Evolutionary conservation across 495 filamentous ascomycete species (phyloP).

Genomic region (Hypoxylon perforatum): DNA sequence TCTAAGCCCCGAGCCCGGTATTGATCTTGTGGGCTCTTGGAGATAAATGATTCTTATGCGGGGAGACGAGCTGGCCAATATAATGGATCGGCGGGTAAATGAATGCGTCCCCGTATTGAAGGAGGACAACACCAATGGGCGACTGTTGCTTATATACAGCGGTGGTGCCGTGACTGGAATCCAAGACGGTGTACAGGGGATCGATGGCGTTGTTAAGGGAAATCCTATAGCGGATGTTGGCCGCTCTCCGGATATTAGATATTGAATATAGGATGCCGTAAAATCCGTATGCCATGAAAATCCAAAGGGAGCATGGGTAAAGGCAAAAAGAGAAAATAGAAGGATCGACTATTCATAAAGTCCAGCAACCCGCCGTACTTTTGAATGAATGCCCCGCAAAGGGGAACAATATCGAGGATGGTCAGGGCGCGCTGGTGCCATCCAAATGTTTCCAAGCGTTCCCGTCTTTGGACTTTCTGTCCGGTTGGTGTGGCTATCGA

Average conservation of each 20-base stretch:
- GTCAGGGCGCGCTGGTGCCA: conserved; percentile 15
- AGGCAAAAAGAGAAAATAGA: conserved; percentile 7
- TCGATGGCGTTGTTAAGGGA: conserved; percentile 9
- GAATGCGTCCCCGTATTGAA: conserved; percentile 23
- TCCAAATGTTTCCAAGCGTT: conserved; percentile 21
- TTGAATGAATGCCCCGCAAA: conserved; percentile 20
- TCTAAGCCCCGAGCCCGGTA: conserved; percentile 13
- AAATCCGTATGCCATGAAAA: conserved; percentile 16
- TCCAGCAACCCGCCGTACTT: conserved; percentile 7
- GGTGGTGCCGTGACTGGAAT: conserved; percentile 9
- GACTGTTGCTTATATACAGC: conserved; percentile 23
- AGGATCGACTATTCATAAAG: conserved; percentile 14
- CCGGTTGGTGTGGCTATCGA: conserved; percentile 27
- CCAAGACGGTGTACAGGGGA: conserved; percentile 14
- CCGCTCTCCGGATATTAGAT: conserved; percentile 4
- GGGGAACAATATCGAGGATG: neutral
- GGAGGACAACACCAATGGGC: conserved; percentile 28
- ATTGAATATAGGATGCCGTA: conserved; percentile 10
- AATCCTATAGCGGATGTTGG: conserved; percentile 9
- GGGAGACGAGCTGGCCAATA: conserved; percentile 22
- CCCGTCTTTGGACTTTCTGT: conserved; percentile 26
- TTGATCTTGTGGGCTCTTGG: conserved; percentile 14
- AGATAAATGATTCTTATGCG: conserved; percentile 25
- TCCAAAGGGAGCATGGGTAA: conserved; percentile 8
- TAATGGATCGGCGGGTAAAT: conserved; percentile 37